A percentile compares a stretch with the other conserved stretches of the same genome.
Evolutionary conservation across 2,329 filamentous ascomycete species (phyloP).

Genomic region (Penicillium italicum): DNA sequence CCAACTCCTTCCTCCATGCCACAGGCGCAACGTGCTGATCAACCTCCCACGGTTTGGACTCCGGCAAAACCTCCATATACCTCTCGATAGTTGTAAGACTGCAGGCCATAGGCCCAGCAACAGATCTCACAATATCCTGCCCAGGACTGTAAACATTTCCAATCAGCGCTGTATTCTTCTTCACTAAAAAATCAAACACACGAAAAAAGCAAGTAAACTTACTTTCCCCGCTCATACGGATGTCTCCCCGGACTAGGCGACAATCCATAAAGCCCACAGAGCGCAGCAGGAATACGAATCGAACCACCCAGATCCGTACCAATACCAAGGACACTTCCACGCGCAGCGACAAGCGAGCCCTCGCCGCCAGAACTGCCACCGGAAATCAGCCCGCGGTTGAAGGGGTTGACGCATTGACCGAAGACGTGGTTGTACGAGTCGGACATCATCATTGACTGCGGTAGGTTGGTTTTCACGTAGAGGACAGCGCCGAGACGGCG

Average conservation of each 20-base stretch:
- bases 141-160: conserved; percentile 16
- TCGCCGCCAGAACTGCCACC: conserved; percentile 57
- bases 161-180: background rate
- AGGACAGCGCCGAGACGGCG: conserved; percentile 23
- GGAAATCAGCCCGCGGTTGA: conserved; percentile 49
- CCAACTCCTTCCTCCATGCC: conserved; percentile 34
- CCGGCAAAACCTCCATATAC: conserved; percentile 36
- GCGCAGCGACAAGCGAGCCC: conserved; percentile 49
- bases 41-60: conserved; percentile 35
- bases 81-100: conserved; percentile 28
- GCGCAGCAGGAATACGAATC: conserved; percentile 54
- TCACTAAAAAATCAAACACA: background rate
- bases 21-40: conserved; percentile 38
- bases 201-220: conserved; percentile 24
- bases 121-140: conserved; percentile 28
- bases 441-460: conserved; percentile 29
- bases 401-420: conserved; percentile 53
- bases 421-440: conserved; percentile 44
- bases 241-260: conserved; percentile 39
- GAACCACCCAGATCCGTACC: conserved; percentile 54
- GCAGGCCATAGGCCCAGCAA: conserved; percentile 30
- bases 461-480: conserved; percentile 26
- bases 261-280: conserved; percentile 54
- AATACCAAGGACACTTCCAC: conserved; percentile 51
- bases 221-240: conserved; percentile 36